Base-by-base conservation (phyloP, 2,329 filamentous ascomycete genomes). In the Diaporthe helianthi region DNA sequence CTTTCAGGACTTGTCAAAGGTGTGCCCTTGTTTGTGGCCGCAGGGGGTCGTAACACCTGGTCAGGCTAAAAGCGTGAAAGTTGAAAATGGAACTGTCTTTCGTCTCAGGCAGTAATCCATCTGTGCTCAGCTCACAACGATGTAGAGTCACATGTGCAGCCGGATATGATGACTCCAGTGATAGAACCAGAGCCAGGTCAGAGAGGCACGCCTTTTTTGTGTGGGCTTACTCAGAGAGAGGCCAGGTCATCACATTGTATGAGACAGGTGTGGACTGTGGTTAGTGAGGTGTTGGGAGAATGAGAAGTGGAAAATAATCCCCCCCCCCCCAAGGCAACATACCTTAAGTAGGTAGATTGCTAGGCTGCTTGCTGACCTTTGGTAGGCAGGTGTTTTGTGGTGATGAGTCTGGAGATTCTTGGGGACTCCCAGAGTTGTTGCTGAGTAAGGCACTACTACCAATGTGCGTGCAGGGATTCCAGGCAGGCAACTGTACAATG, bases 321-420 rank as follows among this genome's bases (percentile, higher is more conserved):
- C 24, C 24, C 17, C 24, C n/a, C n/a, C n/a, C n/a, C n/a, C n/a
- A n/a, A n/a, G n/a, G n/a, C n/a, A n/a, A n/a, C n/a, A n/a, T n/a
- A n/a, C n/a, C n/a, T n/a, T n/a, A n/a, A n/a, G n/a, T n/a, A n/a
- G n/a, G n/a, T n/a, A n/a, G n/a, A n/a, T n/a, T n/a, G 53, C 26
- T 36, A 10, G 47, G n/a, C 31, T 19, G 51, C 13, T 13, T 24
- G 64, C 51, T 66, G 64, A 55, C 51, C 38, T 61, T 47, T 46
- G 12, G 19, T 41, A 26, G 17, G 36, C 17, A 41, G 15, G 10
- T 15, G 1, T 19, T 26, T n/a, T n/a, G n/a, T 44, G 22, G 19
- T 26, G 54, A 44, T 60, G 55, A 60, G 55, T 8, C 38, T 17
- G 15, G 22, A n/a, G 38, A 17, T 4, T 0, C 1, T 33, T 26